Evolutionary conservation across 257 asterid species (phyloP).

Genomic region (Solanum dulcamara): DNA sequence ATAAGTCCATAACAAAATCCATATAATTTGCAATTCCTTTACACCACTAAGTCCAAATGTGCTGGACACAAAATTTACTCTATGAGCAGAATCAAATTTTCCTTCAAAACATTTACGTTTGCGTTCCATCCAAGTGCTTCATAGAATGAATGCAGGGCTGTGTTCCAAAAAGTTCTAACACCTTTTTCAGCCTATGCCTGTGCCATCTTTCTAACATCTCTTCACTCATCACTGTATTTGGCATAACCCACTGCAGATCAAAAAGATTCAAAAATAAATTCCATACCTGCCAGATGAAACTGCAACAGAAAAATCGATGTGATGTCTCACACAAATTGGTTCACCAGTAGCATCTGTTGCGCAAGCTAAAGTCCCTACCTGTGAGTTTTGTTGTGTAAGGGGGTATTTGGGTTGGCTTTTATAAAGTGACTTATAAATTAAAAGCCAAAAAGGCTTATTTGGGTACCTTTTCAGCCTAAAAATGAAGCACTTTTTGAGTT

Average conservation of each 20-base stretch:
- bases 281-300: not conserved
- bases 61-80: not conserved
- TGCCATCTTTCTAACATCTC: not conserved
- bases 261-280: not conserved
- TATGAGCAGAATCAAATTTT: not conserved
- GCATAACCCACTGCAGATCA: not conserved
- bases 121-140: not conserved
- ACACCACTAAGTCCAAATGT: not conserved
- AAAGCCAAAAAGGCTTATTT: no score
- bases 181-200: not conserved
- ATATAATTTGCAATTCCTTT: not conserved
- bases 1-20: not conserved
- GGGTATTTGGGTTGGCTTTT: no score
- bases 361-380: not conserved
- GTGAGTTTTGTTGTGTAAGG: not conserved
- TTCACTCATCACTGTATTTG: not conserved
- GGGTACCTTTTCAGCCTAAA: no score
- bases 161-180: not conserved
- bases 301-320: not conserved
- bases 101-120: not conserved
- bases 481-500: no score
- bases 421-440: no score
- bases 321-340: not conserved
- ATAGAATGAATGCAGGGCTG: not conserved
- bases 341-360: not conserved